phyloP scores from a whole-genome alignment of 805 yeast species.

The Hanseniaspora taiwanica region DNA sequence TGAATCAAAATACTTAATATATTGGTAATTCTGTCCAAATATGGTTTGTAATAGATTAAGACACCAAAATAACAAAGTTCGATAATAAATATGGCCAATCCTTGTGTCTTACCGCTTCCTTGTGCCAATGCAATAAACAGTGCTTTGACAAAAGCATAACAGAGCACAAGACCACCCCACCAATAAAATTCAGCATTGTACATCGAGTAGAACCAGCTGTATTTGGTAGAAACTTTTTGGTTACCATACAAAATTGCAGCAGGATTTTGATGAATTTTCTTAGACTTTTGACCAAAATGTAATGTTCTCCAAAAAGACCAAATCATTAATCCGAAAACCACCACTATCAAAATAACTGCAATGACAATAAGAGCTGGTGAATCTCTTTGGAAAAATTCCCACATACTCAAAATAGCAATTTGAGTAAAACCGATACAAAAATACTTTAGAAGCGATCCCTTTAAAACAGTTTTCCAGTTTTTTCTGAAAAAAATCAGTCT shows the following conservation, averaged over 20 bases:
- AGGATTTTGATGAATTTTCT: slow-evolving; percentile 53
- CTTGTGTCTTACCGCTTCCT: slow-evolving; percentile 69
- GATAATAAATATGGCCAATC: slow-evolving; percentile 58
- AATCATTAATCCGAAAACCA: slow-evolving; percentile 45
- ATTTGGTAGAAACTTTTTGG: slow-evolving; percentile 53
- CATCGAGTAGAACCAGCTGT: slow-evolving; percentile 85
- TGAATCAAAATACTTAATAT: slow-evolving; percentile 59
- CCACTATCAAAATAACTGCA: slow-evolving; percentile 56
- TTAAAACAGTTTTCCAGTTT: slow-evolving; percentile 47
- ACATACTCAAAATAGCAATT: slow-evolving; percentile 60
- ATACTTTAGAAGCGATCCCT: slow-evolving; percentile 70
- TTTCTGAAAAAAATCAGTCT: slow-evolving; percentile 37
- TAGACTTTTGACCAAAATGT: slow-evolving; percentile 49
- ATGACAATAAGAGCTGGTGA: slow-evolving; percentile 81
- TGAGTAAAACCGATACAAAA: slow-evolving; percentile 80
- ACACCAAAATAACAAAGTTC: slow-evolving; percentile 59
- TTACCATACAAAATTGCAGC: slow-evolving; percentile 83
- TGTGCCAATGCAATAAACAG: slow-evolving; percentile 71
- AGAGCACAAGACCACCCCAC: slow-evolving; percentile 60
- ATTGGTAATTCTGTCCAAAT: slow-evolving; percentile 72
- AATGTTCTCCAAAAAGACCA: slow-evolving; percentile 57
- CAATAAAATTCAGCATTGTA: slow-evolving; percentile 69
- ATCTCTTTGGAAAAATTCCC: slow-evolving; percentile 75
- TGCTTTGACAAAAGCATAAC: slow-evolving; percentile 52
- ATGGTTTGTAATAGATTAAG: slow-evolving; percentile 57